Evolutionary conservation across 2,329 filamentous ascomycete genomes (phyloP).

Genomic region (Stagonosporopsis chrysanthemi): DNA sequence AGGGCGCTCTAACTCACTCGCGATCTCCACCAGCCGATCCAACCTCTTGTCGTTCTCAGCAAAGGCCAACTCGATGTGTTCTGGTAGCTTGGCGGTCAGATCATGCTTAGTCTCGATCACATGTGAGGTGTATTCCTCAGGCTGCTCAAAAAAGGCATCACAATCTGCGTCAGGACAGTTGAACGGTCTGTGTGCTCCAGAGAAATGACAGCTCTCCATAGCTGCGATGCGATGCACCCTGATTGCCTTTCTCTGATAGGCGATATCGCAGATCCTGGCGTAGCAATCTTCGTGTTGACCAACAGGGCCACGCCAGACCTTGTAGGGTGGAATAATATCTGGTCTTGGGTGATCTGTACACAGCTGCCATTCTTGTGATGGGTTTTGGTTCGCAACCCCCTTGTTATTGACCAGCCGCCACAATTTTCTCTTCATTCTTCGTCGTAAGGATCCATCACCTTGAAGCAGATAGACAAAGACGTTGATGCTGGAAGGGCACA

Average conservation of each 20-base stretch:
- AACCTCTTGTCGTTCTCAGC: constrained; percentile 17
- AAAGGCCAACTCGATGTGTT: neutral
- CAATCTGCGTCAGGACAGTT: neutral
- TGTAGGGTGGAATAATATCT: neutral
- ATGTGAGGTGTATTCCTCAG: constrained; percentile 8
- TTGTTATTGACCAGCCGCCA: constrained; percentile 2
- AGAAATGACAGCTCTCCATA: constrained; percentile 3
- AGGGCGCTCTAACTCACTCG: constrained; percentile 14
- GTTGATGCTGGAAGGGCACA: constrained; percentile 9
- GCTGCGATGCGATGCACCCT: constrained; percentile 1
- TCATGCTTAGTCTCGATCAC: constrained; percentile 3
- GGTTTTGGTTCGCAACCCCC: too few relatives aligned
- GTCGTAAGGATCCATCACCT: constrained; percentile 3
- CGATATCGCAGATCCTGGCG: neutral
- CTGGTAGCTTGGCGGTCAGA: neutral
- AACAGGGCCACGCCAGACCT: neutral
- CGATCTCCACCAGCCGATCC: constrained; percentile 4
- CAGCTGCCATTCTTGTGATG: neutral
- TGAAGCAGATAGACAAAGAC: constrained; percentile 6
- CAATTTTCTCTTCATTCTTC: constrained; percentile 1
- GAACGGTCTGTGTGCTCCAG: neutral
- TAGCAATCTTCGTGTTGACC: neutral
- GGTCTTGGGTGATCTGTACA: neutral
- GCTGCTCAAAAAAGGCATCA: neutral
- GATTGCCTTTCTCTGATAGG: neutral